These are phyloP conservation scores for Rachicladosporium sp. DNA, from an alignment of 2,329 filamentous ascomycete species.

Conservation along the genomic window DNA sequence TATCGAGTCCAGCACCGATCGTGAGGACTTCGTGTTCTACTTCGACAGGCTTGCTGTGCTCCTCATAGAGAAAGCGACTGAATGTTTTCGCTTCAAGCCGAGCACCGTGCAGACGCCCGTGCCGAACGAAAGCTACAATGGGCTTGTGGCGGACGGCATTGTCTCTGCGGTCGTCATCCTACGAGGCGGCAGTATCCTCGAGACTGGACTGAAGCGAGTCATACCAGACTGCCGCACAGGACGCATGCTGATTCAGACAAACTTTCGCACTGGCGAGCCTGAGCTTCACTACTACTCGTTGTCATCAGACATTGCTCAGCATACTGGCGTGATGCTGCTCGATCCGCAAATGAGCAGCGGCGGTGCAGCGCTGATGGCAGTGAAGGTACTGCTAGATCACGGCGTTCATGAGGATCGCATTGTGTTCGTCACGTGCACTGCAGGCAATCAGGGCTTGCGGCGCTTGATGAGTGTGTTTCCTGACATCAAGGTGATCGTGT, in stretches of 20 bases:
- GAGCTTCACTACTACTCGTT: slow-evolving; percentile 84
- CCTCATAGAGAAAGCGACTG: slow-evolving; percentile 70
- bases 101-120: slow-evolving; percentile 58
- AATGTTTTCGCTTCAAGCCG: slow-evolving; percentile 54
- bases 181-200: slow-evolving; percentile 76
- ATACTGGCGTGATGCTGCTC: slow-evolving; percentile 73
- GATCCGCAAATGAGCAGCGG: slow-evolving; percentile 94
- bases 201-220: slow-evolving; percentile 75
- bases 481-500: slow-evolving; percentile 73
- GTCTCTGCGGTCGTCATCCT: slow-evolving; percentile 78
- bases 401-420: slow-evolving; percentile 75
- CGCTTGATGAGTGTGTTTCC: slow-evolving; percentile 82
- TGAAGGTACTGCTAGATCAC: slow-evolving; percentile 89
- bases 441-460: slow-evolving; percentile 72
- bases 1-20: slow-evolving; percentile 61
- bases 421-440: slow-evolving; percentile 85
- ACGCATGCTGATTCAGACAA: slow-evolving; percentile 80
- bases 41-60: slow-evolving; percentile 82
- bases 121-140: slow-evolving; percentile 51
- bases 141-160: slow-evolving; percentile 57
- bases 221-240: slow-evolving; percentile 89
- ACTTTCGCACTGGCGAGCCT: slow-evolving; percentile 67
- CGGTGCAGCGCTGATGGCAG: slow-evolving; percentile 78
- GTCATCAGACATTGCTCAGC: slow-evolving; percentile 56
- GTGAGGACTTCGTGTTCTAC: slow-evolving; percentile 95